Base-by-base conservation (phyloP, 2,329 filamentous ascomycete species). In the Sporothrix brunneoviolacea region DNA sequence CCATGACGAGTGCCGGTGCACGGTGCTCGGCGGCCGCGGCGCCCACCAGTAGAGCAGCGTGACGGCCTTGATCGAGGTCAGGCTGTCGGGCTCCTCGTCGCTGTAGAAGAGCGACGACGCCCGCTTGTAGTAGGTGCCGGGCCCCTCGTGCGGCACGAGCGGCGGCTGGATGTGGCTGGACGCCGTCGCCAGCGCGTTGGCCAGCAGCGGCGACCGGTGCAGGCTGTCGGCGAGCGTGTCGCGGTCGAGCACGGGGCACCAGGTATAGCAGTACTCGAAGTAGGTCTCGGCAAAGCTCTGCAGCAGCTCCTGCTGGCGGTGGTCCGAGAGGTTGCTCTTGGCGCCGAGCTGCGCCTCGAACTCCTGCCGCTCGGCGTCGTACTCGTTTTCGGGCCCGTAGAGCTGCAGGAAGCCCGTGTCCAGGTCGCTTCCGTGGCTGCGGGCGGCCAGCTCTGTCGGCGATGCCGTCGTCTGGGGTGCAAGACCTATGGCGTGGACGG, bases 211-310 rank as follows among this genome's bases (percentile, higher is more conserved):
- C 30, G 46, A 49, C 9, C 38, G 37, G 4, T 35, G 37, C n/a
- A 49, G 21, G 4, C 15, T 12, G 3, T 49, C 46, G 4, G 37
- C 21, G 21, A 42, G 22, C 21, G 46, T 30, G 28, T 40, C 21
- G 5, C 38, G 19, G 4, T 49, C 46, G 8, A 49, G 38, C 15
- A 49, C 38, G n/a, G 38, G 46, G 16, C 46, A 49, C 46, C 46
- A 49, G 8, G 38, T 21, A 21, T 49, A 49, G 46, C 46, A 49
- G 32, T 41, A 40, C 30, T 39, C 28, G 30, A 42, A 42, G 30
- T 49, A 49, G n/a, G 46, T 49, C 38, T 49, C 46, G 9, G 38
- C 38, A 19, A 42, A 49, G 21, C 46, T 49, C 16, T 49, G 46
- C 10, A 41, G 38, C 15, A 49, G 37, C 13, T 48, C 45, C 15